Conservation (phyloP, 768 basidiomycete genomes). For the Plicaturopsis crispa region DNA sequence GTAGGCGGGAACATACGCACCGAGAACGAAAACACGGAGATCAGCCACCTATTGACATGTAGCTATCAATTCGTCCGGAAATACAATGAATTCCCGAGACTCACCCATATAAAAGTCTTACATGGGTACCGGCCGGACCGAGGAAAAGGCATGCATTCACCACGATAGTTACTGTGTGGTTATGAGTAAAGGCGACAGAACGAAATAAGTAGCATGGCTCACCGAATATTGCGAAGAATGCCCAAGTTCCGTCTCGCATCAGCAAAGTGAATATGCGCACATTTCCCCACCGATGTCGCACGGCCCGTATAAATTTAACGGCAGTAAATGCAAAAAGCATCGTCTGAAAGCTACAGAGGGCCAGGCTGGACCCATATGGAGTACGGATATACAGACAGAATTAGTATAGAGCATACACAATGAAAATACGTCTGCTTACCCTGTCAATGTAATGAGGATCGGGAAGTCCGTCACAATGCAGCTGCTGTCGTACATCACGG, state of each 20-base stretch:
- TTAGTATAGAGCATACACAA: background rate
- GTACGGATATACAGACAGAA: background rate
- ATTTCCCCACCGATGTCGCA: constrained; percentile 31
- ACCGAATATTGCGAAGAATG: constrained; percentile 34
- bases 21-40: constrained; percentile 11
- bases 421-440: too few species aligned
- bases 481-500: background rate
- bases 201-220: constrained; percentile 4
- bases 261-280: constrained; percentile 31
- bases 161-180: constrained; percentile 2
- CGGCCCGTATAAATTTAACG: constrained; percentile 25
- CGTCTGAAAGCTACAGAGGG: constrained; percentile 27
- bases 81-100: background rate
- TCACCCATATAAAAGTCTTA: constrained; percentile 8
- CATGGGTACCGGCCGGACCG: constrained; percentile 4
- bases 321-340: constrained; percentile 30
- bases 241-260: constrained; percentile 38
- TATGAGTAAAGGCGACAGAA: background rate
- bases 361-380: constrained; percentile 12
- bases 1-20: constrained; percentile 4
- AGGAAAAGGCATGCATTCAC: constrained; percentile 8
- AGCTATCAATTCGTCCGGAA: background rate
- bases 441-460: too few species aligned
- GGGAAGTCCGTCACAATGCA: constrained; percentile 1
- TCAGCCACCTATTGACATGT: constrained; percentile 8